Evolutionary conservation across 163 green algal species (phyloP), one percentile per base, ranked within the genome.

Genomic region (Volvox carteri): DNA sequence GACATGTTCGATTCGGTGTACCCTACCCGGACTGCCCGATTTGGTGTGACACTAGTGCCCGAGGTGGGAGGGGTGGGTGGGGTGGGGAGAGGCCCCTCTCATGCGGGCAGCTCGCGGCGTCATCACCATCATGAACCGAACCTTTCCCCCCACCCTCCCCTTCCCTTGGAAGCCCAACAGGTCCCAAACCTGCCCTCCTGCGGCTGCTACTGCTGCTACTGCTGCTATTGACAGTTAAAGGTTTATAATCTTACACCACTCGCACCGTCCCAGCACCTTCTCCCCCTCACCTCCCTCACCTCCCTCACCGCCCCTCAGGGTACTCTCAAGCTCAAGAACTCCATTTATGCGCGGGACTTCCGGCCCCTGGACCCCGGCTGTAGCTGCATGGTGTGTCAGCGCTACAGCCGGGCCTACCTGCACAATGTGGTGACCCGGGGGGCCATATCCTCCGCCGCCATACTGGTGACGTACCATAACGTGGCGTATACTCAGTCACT

Each of bases 1-100:
- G 98, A 99, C 94, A 99, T 99, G 98, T 99, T 97, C 87, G 97
- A 99, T 91, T 96, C 85, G 28, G 98, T 99, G 23, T 99, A 98
- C 85, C 98, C 98, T 25, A 99, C 98, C 0, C 92, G 98, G 11
- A 99, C 97, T 0, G 98, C 96, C 2, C 95, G 98, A 68, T 99
- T 99, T 92, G 98, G 98, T 6, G 97, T 98, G 2, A 98, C 97
- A 14, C 94, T 99, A 25, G 94, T 98, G 25, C 91, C 91, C 11
- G 92, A 96, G 84, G 84, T 89, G 52, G 60, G 60, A 2, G 19
- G 60, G 60, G 9, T 3, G 25, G 60, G 9, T 11, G 60, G 18
- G 60, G n/a, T 7, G 60, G 18, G 60, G 18, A 35, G 60, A 28
- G 60, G n/a, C n/a, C n/a, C n/a, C n/a, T n/a, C n/a, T n/a, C n/a